Conservation (phyloP, 768 basidiomycete species). For the Suillus discolor region DNA sequence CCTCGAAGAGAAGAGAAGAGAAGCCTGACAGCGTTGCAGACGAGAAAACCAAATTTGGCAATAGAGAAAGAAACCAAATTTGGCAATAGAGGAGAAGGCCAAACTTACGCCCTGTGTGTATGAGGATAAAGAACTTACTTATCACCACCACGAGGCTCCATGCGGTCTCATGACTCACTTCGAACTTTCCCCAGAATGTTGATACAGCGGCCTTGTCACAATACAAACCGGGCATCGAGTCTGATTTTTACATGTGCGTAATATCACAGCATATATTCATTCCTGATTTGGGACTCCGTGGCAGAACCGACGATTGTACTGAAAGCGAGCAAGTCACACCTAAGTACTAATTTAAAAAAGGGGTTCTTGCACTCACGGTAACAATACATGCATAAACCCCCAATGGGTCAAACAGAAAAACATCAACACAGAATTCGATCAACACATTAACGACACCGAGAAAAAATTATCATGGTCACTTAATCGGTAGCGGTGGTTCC, state of each 20-base stretch:
- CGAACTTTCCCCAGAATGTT: background rate
- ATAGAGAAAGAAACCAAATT: background rate
- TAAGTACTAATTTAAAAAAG: background rate
- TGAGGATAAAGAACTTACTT: background rate
- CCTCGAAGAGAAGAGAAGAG: background rate
- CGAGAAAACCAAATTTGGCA: background rate
- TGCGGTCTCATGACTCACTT: background rate
- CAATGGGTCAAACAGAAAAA: background rate
- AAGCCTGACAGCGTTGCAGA: background rate
- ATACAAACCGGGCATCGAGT: background rate
- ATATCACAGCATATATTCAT: background rate
- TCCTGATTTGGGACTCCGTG: background rate
- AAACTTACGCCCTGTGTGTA: background rate
- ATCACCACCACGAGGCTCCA: background rate
- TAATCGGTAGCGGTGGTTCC: background rate
- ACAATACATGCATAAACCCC: background rate
- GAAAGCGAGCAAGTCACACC: background rate
- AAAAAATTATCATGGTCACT: too few species aligned
- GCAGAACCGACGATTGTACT: background rate
- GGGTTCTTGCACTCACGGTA: background rate
- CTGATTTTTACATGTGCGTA: background rate
- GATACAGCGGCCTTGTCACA: background rate
- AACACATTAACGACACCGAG: background rate
- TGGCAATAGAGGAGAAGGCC: background rate
- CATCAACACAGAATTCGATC: background rate